These are phyloP conservation scores for Tripidium arundinaceum DNA, from an alignment of 202 grass and related monocot genomes.

Conservation along the genomic window DNA sequence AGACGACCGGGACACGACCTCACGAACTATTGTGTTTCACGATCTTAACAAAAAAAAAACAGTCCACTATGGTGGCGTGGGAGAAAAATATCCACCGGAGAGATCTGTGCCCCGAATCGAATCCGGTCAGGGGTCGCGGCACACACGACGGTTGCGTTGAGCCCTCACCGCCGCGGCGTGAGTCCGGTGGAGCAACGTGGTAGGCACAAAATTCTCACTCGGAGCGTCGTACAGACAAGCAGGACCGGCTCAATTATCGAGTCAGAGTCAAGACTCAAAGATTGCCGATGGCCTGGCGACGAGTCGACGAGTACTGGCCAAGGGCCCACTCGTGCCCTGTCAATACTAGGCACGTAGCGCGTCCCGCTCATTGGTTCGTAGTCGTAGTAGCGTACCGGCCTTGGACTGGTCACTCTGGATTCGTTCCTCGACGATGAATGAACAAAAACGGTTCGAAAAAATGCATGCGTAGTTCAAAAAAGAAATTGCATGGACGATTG, in stretches of 20 bases:
- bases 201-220: background rate
- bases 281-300: background rate
- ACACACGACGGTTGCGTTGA: constrained; percentile 21
- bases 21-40: background rate
- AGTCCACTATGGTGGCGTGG: background rate
- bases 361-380: background rate
- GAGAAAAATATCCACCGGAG: background rate
- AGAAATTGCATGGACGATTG: background rate
- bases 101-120: background rate
- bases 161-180: background rate
- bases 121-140: constrained; percentile 1
- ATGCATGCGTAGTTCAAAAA: too few relatives aligned
- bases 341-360: background rate
- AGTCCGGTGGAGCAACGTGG: background rate
- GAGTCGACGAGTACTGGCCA: background rate
- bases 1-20: background rate
- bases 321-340: background rate
- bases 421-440: background rate
- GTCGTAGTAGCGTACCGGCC: background rate
- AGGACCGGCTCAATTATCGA: background rate
- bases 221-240: background rate
- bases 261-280: background rate
- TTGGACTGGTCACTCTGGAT: background rate
- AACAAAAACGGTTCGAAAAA: background rate
- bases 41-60: background rate